These are phyloP conservation scores for Lachancea sp. DNA, from an alignment of 805 yeast genomes.

Conservation along the genomic window DNA sequence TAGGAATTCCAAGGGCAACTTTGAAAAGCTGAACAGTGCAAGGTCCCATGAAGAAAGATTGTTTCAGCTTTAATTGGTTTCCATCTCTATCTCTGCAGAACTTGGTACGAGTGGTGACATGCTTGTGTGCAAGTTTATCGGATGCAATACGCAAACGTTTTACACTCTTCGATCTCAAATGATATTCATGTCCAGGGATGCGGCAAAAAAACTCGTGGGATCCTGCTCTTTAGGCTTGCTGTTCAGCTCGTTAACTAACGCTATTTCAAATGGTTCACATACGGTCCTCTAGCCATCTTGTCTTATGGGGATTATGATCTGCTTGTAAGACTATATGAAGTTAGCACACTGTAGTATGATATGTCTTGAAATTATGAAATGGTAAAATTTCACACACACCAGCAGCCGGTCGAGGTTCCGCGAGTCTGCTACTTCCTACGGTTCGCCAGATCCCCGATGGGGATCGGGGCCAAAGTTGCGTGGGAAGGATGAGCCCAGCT, in stretches of 20 bases:
- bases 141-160: too few species aligned
- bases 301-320: conserved; percentile 13
- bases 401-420: not conserved
- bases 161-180: too few species aligned
- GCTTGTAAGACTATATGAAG: conserved; percentile 1
- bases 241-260: not conserved
- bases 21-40: too few species aligned
- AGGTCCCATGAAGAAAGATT: too few species aligned
- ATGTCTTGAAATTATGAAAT: not conserved
- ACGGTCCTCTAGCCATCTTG: conserved; percentile 77
- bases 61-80: too few species aligned
- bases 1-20: not conserved
- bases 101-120: too few species aligned
- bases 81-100: too few species aligned
- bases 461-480: too few species aligned
- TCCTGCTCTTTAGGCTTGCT: not conserved
- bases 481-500: too few species aligned
- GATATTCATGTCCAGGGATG: too few species aligned
- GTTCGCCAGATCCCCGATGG: too few species aligned
- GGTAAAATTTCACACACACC: conserved; percentile 1
- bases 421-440: not conserved
- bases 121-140: too few species aligned
- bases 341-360: not conserved
- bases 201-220: not conserved
- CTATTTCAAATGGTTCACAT: conserved; percentile 29